Conservation (phyloP, 768 basidiomycete genomes). For the Mycena galopus region DNA sequence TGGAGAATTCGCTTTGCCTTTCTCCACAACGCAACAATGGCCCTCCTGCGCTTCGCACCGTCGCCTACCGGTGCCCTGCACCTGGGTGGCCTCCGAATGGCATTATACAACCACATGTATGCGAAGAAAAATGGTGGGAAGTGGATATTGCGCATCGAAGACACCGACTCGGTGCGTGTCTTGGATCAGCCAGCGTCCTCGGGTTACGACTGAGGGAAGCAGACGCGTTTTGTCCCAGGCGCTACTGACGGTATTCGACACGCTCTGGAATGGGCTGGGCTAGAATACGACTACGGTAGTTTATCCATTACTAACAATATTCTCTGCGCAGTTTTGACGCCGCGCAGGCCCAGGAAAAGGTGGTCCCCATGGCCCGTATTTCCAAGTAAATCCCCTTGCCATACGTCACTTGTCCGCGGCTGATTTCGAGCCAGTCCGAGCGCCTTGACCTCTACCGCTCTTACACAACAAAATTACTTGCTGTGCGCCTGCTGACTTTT, state of each 20-base stretch:
- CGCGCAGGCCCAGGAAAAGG: slow-evolving; percentile 79
- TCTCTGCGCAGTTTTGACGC: background rate
- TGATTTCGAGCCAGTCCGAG: slow-evolving; percentile 75
- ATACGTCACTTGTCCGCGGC: slow-evolving; percentile 6
- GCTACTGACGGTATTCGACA: slow-evolving; percentile 85
- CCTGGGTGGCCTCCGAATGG: slow-evolving; percentile 94
- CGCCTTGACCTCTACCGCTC: slow-evolving; percentile 86
- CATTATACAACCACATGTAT: slow-evolving; percentile 91
- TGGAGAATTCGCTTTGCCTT: background rate
- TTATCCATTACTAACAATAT: background rate
- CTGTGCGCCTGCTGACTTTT: slow-evolving; percentile 60
- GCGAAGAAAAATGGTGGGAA: slow-evolving; percentile 86
- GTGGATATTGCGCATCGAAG: slow-evolving; percentile 94
- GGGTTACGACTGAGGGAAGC: slow-evolving; percentile 9
- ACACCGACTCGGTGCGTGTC: slow-evolving; percentile 85
- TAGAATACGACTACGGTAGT: slow-evolving; percentile 91
- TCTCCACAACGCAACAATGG: slow-evolving; percentile 60
- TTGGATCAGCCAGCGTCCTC: background rate
- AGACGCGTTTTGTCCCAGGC: slow-evolving; percentile 87
- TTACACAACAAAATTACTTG: slow-evolving; percentile 80
- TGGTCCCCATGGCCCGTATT: slow-evolving; percentile 87
- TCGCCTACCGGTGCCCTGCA: slow-evolving; percentile 97
- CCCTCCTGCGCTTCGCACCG: slow-evolving; percentile 91
- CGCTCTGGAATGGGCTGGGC: slow-evolving; percentile 90
- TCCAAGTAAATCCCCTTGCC: slow-evolving; percentile 67